Conservation (phyloP, 768 basidiomycete genomes). For the Tephrocybe sp. region DNA sequence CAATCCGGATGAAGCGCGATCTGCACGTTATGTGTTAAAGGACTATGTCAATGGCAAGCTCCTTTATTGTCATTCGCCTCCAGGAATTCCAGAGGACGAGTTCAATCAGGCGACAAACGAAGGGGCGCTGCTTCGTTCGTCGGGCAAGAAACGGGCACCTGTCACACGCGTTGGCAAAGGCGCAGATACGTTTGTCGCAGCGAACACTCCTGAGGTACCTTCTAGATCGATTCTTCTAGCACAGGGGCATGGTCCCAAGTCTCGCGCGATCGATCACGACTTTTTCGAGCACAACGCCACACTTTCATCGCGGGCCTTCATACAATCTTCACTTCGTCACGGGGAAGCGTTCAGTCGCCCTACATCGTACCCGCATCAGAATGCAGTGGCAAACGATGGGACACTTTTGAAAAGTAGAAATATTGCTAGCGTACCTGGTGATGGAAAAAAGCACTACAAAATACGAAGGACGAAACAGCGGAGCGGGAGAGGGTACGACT, state of each 20-base stretch:
- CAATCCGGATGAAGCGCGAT: slow-evolving; percentile 94
- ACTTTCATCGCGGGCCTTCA: slow-evolving; percentile 59
- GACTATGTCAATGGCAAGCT: slow-evolving; percentile 97
- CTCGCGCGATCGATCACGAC: slow-evolving; percentile 70
- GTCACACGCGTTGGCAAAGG: slow-evolving; percentile 81
- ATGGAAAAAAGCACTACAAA: slow-evolving; percentile 87
- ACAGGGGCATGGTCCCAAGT: slow-evolving; percentile 48
- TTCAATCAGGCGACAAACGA: slow-evolving; percentile 79
- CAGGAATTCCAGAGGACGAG: slow-evolving; percentile 55
- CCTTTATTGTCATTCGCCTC: slow-evolving; percentile 89
- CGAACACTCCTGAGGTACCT: slow-evolving; percentile 26
- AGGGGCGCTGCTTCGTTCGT: slow-evolving; percentile 54
- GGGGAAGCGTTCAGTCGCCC: slow-evolving; percentile 64
- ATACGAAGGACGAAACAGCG: slow-evolving; percentile 81
- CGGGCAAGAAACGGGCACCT: slow-evolving; percentile 88
- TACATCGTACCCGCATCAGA: slow-evolving; percentile 81
- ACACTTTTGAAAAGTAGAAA: slow-evolving; percentile 48
- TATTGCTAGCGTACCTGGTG: slow-evolving; percentile 41
- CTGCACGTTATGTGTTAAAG: slow-evolving; percentile 90
- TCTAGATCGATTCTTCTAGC: slow-evolving; percentile 25
- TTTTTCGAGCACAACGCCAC: slow-evolving; percentile 71
- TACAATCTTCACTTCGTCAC: slow-evolving; percentile 56
- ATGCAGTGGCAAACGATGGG: slow-evolving; percentile 77
- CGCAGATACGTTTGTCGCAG: slow-evolving; percentile 77
- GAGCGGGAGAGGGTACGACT: slow-evolving; percentile 91